Base-by-base conservation (phyloP, 305 asterid genomes). In the Withania somnifera region DNA sequence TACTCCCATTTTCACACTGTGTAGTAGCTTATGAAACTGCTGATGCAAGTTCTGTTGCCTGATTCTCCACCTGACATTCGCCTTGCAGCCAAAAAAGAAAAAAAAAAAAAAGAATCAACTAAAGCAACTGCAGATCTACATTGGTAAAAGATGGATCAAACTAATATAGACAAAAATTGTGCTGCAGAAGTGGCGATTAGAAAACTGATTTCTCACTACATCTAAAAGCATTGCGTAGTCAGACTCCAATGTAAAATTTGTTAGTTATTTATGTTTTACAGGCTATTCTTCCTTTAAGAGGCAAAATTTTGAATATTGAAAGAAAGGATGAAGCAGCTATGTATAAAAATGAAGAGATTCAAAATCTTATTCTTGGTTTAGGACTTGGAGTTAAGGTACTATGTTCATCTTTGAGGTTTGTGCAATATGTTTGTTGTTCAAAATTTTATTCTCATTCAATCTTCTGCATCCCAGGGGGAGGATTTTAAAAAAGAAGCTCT, bases 231-330 rank as follows among this genome's bases (percentile, higher is more conserved):
- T 75, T 6, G 5, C 60, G 26, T 45, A 71, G 47, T 26, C 26
- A 26, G 42, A 30, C 42, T 73, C 58, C 79, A 47, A 24, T 47
- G 79, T 73, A 50, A 73, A 24, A 45, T 75, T 38, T 75, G 34
- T 75, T 53, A 47, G 81, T 73, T 84, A 38, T 71, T 81, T 83
- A 81, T 84, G 66, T 83, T 38, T 26, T 88, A 85, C 94, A 96
- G 99, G 99, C 99, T 24, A 88, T 96, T 84, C 98, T 96, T 83
- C 99, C 99, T 87, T 84, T 96, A 80, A 90, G 99, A 88, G 99
- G 99, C 76, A 96, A 96, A 89, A 96, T 96, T 84, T 89, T 96
- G 93, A 96, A 96, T 87, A 88, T 96, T 80, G 99, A 96, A 88
- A 88, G 99, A 81, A 92, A 82, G 89, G 99, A 96, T 69, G 99